phyloP scores from a whole-genome alignment of 345 rosid genomes.

The Aquilaria sinensis region DNA sequence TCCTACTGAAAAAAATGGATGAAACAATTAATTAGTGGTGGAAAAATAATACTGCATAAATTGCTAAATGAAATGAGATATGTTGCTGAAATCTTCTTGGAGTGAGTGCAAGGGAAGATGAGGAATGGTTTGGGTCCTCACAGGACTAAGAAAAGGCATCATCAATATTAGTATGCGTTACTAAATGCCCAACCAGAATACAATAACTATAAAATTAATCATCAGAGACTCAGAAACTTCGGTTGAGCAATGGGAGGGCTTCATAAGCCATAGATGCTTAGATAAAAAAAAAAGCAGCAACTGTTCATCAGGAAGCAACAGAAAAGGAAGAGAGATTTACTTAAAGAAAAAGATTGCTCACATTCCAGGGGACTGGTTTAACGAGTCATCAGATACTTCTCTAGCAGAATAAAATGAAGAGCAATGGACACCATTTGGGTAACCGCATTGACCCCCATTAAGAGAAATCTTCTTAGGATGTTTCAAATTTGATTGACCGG shows the following conservation, averaged over 20 bases:
- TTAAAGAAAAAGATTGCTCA: conserved; percentile 18
- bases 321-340: background rate
- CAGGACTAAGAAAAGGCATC: background rate
- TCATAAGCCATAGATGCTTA: background rate
- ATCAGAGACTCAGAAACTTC: background rate
- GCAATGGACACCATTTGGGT: conserved; percentile 13
- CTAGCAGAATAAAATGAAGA: conserved; percentile 22
- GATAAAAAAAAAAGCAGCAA: background rate
- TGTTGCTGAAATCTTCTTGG: too few relatives aligned
- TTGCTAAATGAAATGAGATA: too few relatives aligned
- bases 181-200: background rate
- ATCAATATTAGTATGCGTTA: too few relatives aligned
- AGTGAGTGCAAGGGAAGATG: too few relatives aligned
- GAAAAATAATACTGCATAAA: too few relatives aligned
- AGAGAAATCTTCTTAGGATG: conserved; percentile 18
- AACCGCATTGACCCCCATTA: conserved; percentile 17
- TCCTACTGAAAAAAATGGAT: conserved; percentile 25
- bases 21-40: background rate
- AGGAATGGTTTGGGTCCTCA: too few relatives aligned
- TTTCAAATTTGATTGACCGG: conserved; percentile 22
- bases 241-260: background rate
- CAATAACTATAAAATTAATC: background rate
- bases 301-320: background rate
- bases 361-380: conserved; percentile 18
- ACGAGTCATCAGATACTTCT: conserved; percentile 18